phyloP scores from a whole-genome alignment of 768 basidiomycete genomes.

The Hemileccinum rubropunctum region DNA sequence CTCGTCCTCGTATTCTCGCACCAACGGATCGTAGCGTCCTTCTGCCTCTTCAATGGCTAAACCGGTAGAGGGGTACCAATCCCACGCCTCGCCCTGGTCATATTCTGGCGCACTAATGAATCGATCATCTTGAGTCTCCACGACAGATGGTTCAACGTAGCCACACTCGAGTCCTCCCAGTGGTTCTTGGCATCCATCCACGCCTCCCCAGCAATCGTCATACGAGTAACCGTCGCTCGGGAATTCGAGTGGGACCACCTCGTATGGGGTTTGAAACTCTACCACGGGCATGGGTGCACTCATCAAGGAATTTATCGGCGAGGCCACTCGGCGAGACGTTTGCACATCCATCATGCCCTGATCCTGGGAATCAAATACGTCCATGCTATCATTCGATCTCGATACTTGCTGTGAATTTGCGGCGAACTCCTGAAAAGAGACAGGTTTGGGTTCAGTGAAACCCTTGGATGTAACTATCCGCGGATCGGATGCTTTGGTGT shows the following conservation, averaged over 20 bases:
- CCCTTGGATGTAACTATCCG: slow-evolving; percentile 13
- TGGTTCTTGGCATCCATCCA: neutral
- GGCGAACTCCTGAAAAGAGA: neutral
- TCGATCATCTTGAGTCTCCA: neutral
- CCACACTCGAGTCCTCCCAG: neutral
- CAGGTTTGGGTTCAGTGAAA: slow-evolving; percentile 5
- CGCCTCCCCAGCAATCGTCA: slow-evolving; percentile 1
- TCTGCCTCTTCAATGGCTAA: slow-evolving; percentile 6
- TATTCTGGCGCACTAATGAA: neutral
- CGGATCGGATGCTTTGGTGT: neutral
- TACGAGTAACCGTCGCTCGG: slow-evolving; percentile 10
- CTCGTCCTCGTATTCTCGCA: slow-evolving; percentile 1
- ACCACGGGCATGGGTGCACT: slow-evolving; percentile 3
- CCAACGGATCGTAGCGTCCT: slow-evolving; percentile 1
- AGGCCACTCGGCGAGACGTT: neutral
- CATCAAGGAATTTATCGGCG: slow-evolving; percentile 3
- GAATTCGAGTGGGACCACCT: slow-evolving; percentile 9
- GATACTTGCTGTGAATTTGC: neutral
- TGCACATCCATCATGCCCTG: neutral
- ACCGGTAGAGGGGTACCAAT: slow-evolving; percentile 1
- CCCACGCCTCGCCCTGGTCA: neutral
- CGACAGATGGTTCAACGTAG: neutral
- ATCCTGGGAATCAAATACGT: neutral
- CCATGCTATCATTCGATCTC: neutral
- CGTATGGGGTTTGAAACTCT: slow-evolving; percentile 10